Conservation (phyloP, 768 basidiomycete species). For the Amanita muscaria region DNA sequence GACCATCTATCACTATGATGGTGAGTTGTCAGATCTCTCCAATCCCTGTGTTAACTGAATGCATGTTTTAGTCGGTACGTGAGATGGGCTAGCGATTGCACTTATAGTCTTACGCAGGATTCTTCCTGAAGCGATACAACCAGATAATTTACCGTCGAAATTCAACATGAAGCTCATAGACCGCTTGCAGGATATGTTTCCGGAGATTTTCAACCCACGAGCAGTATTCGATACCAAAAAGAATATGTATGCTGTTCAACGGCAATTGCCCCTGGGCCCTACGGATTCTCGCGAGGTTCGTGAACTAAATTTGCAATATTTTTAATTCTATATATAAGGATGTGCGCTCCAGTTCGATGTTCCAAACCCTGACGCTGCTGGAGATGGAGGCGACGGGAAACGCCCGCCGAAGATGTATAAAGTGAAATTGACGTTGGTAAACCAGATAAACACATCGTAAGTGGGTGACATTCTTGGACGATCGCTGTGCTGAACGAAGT, state of each 20-base stretch:
- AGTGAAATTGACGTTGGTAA: conserved; percentile 51
- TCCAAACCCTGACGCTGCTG: conserved; percentile 31
- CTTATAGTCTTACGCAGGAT: background rate
- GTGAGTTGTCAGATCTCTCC: conserved; percentile 20
- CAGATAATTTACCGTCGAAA: conserved; percentile 4
- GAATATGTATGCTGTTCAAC: conserved; percentile 56
- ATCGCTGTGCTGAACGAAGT: background rate
- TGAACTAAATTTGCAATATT: conserved; percentile 1
- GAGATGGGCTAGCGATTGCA: conserved; percentile 4
- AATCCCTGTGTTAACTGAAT: conserved; percentile 3
- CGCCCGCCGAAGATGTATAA: conserved; percentile 59
- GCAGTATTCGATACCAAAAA: conserved; percentile 77
- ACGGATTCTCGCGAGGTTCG: conserved; percentile 43
- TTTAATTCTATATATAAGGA: no score
- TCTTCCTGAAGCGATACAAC: background rate
- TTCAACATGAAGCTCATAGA: conserved; percentile 66
- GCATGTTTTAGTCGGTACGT: conserved; percentile 26
- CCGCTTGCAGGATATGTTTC: conserved; percentile 51
- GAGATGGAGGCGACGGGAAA: conserved; percentile 23
- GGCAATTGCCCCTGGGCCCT: conserved; percentile 53
- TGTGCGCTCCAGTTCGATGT: conserved; percentile 47
- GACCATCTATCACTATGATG: conserved; percentile 68
- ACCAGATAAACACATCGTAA: conserved; percentile 41
- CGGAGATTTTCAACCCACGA: conserved; percentile 62
- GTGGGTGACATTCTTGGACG: background rate